Conservation (phyloP, 106 monocot genomes). For the Allium fistulosum region DNA sequence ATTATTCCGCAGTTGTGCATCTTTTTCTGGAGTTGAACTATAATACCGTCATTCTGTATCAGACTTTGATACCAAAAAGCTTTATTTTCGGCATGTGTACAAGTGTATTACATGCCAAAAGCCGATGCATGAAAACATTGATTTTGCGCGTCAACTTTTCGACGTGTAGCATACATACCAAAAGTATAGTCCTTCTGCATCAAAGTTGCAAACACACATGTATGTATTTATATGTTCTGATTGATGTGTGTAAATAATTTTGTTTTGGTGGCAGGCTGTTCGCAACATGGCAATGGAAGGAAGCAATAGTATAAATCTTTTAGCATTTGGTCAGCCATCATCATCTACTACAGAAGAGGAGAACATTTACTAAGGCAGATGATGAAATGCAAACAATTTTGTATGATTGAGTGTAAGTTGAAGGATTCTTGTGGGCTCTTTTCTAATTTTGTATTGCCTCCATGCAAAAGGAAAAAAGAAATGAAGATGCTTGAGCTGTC, state of each 20-base stretch:
- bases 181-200: no score
- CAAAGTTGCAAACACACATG: no score
- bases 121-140: not conserved
- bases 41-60: no score
- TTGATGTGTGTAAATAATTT: not conserved
- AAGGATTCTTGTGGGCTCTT: no score
- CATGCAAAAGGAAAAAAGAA: no score
- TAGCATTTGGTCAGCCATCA: slow-evolving; percentile 51
- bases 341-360: slow-evolving; percentile 29
- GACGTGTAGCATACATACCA: no score
- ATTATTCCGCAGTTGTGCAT: not conserved
- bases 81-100: not conserved
- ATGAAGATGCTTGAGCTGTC: no score
- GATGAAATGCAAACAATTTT: no score
- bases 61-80: not conserved
- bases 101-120: not conserved
- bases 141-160: not conserved
- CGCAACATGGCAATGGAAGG: slow-evolving; percentile 50
- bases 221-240: no score
- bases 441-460: no score
- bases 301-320: slow-evolving; percentile 35
- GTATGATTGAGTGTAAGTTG: no score
- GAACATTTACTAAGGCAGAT: no score
- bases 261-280: slow-evolving; percentile 34
- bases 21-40: not conserved